These are phyloP conservation scores for Penicillium steckii DNA, from an alignment of 495 filamentous ascomycete genomes.

Conservation along the genomic window DNA sequence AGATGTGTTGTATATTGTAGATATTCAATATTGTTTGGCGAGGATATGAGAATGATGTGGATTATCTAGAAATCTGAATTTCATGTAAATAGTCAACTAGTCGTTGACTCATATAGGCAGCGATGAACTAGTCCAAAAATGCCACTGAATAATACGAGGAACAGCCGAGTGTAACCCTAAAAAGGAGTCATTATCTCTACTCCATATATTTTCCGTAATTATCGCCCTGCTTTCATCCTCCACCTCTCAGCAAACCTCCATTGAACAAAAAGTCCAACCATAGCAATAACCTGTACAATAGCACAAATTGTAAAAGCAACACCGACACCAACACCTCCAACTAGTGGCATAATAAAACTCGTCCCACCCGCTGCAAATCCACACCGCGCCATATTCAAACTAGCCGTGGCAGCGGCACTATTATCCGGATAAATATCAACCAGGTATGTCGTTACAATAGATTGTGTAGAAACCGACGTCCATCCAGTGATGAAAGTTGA, in stretches of 20 bases:
- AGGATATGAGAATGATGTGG: too few species aligned
- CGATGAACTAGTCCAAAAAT: too few species aligned
- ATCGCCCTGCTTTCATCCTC: constrained; percentile 33
- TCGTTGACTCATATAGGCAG: too few species aligned
- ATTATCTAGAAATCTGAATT: too few species aligned
- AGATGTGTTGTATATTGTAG: not conserved
- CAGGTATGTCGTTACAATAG: constrained; percentile 44
- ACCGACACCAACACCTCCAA: constrained; percentile 55
- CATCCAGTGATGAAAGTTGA: constrained; percentile 58
- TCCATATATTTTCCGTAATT: too few species aligned
- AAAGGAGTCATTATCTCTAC: too few species aligned
- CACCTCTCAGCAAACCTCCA: constrained; percentile 38
- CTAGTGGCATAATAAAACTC: constrained; percentile 61
- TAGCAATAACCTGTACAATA: constrained; percentile 34
- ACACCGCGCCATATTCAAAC: constrained; percentile 66
- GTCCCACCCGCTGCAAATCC: constrained; percentile 63
- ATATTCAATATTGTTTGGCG: not conserved
- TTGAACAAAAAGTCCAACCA: constrained; percentile 39
- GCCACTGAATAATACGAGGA: too few species aligned
- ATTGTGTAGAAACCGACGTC: constrained; percentile 48
- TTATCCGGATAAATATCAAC: constrained; percentile 61
- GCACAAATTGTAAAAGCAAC: constrained; percentile 38
- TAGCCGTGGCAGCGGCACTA: constrained; percentile 63
- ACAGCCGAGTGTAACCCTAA: too few species aligned
- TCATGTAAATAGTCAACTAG: too few species aligned